These are phyloP conservation scores for Nicotiana tabacum DNA, from an alignment of 257 asterid genomes.

Conservation along the genomic window DNA sequence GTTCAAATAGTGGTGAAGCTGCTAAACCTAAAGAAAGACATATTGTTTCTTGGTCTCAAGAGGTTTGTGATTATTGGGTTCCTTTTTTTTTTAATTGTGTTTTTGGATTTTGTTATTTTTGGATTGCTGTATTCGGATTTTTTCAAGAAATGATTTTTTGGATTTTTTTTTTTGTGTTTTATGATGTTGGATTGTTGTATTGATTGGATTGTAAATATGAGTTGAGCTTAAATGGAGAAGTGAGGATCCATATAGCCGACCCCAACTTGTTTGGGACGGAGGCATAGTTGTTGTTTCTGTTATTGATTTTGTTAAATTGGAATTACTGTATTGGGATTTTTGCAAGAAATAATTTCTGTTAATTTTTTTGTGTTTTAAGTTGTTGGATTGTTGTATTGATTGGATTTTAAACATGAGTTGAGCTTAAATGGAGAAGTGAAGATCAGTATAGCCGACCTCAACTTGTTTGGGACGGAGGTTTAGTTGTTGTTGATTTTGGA, in stretches of 20 bases:
- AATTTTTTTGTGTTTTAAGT: background rate
- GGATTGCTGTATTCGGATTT: background rate
- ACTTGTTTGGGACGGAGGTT: slow-evolving; percentile 33
- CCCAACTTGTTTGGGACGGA: slow-evolving; percentile 12
- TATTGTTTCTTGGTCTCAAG: slow-evolving; percentile 98
- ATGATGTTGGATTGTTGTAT: background rate
- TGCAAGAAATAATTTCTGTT: too few relatives aligned
- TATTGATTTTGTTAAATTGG: background rate
- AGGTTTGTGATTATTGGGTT: slow-evolving; percentile 45
- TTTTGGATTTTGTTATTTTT: background rate
- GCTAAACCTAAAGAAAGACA: slow-evolving; percentile 83
- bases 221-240: too few relatives aligned
- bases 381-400: slow-evolving; percentile 7
- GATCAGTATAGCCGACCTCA: too few relatives aligned
- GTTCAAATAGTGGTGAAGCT: slow-evolving; percentile 27
- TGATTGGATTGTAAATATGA: background rate
- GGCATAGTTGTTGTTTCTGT: slow-evolving; percentile 58
- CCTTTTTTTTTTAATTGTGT: background rate
- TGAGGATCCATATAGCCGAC: too few relatives aligned
- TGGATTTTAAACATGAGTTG: background rate
- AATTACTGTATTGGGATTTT: background rate
- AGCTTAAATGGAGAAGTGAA: too few relatives aligned
- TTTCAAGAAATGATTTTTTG: background rate
- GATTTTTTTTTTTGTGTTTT: background rate
- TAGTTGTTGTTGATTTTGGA: background rate